These are phyloP conservation scores for Lasiodiplodia citricola DNA, from an alignment of 2,329 filamentous ascomycete species.

Conservation along the genomic window DNA sequence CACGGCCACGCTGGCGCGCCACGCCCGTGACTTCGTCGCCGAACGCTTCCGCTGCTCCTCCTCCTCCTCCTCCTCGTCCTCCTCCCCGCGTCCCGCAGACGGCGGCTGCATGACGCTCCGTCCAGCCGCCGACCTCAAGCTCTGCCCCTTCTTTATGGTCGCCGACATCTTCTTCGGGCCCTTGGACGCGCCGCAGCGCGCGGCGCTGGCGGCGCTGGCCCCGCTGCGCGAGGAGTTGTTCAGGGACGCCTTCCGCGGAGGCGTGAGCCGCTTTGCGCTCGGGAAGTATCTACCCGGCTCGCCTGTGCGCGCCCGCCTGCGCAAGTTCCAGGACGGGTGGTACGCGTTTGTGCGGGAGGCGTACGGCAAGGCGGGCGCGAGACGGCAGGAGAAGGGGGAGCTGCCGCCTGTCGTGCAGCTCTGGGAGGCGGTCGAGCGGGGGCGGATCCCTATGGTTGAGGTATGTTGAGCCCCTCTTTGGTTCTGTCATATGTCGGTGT, in stretches of 20 bases:
- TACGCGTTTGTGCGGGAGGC: slow-evolving; percentile 31
- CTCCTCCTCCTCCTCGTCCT: too few relatives aligned
- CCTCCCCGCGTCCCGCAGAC: too few relatives aligned
- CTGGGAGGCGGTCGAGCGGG: too few relatives aligned
- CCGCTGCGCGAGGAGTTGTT: slow-evolving; percentile 42
- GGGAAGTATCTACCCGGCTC: slow-evolving; percentile 36
- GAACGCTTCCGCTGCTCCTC: background rate
- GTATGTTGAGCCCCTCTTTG: too few relatives aligned
- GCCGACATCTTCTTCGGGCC: slow-evolving; percentile 47
- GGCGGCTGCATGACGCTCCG: slow-evolving; percentile 25
- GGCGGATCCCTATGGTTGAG: too few relatives aligned
- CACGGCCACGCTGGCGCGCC: background rate
- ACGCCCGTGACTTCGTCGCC: slow-evolving; percentile 26
- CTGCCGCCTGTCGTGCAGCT: too few relatives aligned
- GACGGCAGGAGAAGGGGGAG: too few relatives aligned
- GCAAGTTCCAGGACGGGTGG: slow-evolving; percentile 31
- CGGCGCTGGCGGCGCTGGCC: slow-evolving; percentile 33
- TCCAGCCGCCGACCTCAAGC: slow-evolving; percentile 39
- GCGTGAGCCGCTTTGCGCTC: slow-evolving; percentile 37
- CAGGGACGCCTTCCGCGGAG: slow-evolving; percentile 42
- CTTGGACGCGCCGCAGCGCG: slow-evolving; percentile 33
- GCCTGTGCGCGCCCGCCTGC: slow-evolving; percentile 32
- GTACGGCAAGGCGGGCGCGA: too few relatives aligned
- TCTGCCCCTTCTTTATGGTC: slow-evolving; percentile 48
- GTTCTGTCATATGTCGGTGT: too few relatives aligned